Conservation (phyloP, 495 filamentous ascomycete genomes). For the Saxophila tyrrhenica region DNA sequence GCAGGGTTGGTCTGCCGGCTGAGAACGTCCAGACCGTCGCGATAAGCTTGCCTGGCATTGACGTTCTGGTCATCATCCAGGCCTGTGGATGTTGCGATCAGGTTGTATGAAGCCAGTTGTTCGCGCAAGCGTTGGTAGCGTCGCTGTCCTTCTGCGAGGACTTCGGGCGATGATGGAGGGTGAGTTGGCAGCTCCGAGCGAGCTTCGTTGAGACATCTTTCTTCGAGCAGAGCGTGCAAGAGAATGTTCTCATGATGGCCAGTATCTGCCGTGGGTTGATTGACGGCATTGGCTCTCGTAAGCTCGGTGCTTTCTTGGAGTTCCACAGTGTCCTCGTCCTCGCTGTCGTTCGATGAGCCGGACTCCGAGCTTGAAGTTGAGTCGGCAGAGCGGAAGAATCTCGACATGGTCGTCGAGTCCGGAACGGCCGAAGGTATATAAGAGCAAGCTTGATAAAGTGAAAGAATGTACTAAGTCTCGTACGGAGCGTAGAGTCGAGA, state of each 20-base stretch:
- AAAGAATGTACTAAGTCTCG: too few relatives aligned
- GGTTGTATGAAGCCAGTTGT: neutral
- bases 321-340: neutral
- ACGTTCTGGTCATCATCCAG: constrained; percentile 4
- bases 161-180: neutral
- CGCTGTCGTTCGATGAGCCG: neutral
- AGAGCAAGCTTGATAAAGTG: too few relatives aligned
- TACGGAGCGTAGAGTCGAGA: too few relatives aligned
- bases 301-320: neutral
- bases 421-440: neutral
- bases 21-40: constrained; percentile 10
- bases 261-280: neutral
- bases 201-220: constrained; percentile 9
- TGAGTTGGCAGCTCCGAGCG: neutral
- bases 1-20: neutral
- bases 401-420: constrained; percentile 6
- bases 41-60: constrained; percentile 7
- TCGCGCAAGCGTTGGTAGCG: constrained; percentile 4
- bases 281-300: neutral
- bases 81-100: constrained; percentile 1
- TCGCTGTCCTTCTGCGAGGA: neutral
- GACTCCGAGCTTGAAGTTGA: constrained; percentile 1
- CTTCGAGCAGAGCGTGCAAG: constrained; percentile 13
- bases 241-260: neutral
- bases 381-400: constrained; percentile 11